Conservation (phyloP, 2,329 filamentous ascomycete species). For the Talaromyces rugulosus region DNA sequence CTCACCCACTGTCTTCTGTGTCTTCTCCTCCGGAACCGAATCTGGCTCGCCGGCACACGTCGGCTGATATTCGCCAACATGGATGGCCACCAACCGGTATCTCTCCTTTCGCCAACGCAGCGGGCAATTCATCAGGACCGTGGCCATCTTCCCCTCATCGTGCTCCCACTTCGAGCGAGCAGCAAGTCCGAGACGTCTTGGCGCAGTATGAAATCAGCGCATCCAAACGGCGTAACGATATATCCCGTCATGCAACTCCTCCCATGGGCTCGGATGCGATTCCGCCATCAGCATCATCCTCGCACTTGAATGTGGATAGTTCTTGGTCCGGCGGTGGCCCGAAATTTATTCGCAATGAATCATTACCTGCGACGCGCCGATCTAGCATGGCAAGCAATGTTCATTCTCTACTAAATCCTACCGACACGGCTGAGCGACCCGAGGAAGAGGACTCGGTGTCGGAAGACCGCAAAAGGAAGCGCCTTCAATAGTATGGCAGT, state of each 20-base stretch:
- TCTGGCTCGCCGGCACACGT: conserved; percentile 81
- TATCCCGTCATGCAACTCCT: conserved; percentile 52
- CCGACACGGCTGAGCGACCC: conserved; percentile 62
- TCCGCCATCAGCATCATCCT: conserved; percentile 4
- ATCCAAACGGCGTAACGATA: conserved; percentile 43
- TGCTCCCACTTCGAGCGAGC: conserved; percentile 51
- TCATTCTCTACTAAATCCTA: conserved; percentile 63
- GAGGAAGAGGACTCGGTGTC: conserved; percentile 57
- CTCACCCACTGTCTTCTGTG: conserved; percentile 56
- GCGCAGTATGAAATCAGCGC: conserved; percentile 63
- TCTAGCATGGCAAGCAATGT: conserved; percentile 70
- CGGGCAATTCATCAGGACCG: conserved; percentile 57
- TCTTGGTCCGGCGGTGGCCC: conserved; percentile 49
- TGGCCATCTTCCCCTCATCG: conserved; percentile 66
- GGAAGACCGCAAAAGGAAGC: conserved; percentile 61
- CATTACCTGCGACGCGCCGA: conserved; percentile 58
- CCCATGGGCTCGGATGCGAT: conserved; percentile 26
- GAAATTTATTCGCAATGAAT: conserved; percentile 35
- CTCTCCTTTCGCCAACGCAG: conserved; percentile 62
- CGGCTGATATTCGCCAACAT: conserved; percentile 88
- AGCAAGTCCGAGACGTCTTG: conserved; percentile 59
- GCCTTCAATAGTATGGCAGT: conserved; percentile 39
- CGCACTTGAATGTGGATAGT: conserved; percentile 45
- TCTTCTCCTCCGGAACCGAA: conserved; percentile 59
- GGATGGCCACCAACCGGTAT: conserved; percentile 62